Evolutionary conservation across 805 yeast genomes (phyloP), one percentile per base, ranked within the genome.

Genomic region (Hanseniaspora guilliermondii): DNA sequence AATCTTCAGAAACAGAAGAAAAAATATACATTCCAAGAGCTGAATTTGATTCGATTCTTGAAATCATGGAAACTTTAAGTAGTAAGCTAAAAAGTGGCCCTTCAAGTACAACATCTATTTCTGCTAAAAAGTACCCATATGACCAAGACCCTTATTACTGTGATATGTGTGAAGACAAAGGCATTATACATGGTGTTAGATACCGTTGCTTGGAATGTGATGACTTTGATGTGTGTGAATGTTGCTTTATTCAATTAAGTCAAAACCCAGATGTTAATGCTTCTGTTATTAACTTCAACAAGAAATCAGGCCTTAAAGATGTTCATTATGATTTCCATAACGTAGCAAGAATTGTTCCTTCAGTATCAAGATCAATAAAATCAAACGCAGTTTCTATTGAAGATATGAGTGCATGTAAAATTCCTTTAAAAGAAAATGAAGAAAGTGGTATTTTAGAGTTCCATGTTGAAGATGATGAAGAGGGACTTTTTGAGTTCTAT

Each of bases 141-240:
- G 5, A 17, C 11, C 19, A 37, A 11, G 22, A n/a, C 14, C 22
- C 40, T 9, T 36, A 7, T 16, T 36, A 22, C 8, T 44, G 48
- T 37, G 55, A 37, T 30, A 30, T 33, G 11, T 52, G 49, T 17
- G 12, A 19, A 17, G 21, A 25, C n/a, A 41, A 50, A 22, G 27
- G 19, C 25, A 16, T 17, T 11, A 50, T 41, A 8, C 11, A 14
- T 14, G 82, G 82, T 3, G 59, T 63, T 3, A 71, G 82, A 40
- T 76, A 65, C 65, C 70, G 69, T 57, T 78, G 83, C 60, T 60
- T 71, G 48, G 65, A 66, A 19, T 78, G 83, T 60, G 61, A 65
- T 6, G 74, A 78, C 59, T 76, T 67, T 62, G 80, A 77, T 62
- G 64, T 75, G 54, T 77, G 82, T 62, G 65, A 66, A 21, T 30